phyloP scores from a whole-genome alignment of 202 grass and related monocot genomes.

The Schoenoplectus triqueter region DNA sequence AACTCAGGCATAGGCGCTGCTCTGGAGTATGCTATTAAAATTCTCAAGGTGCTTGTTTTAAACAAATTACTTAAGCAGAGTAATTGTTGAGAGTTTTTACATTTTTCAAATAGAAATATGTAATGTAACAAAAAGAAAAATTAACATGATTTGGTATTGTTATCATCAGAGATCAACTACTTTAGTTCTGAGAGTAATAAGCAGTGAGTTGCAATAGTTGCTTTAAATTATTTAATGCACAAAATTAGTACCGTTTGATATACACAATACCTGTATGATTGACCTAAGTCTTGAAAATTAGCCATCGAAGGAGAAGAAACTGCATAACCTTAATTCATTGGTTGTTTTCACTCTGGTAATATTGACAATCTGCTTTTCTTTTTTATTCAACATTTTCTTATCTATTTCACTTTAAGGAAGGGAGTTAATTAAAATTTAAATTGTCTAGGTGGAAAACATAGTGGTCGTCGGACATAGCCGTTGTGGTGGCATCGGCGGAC shows the following conservation, averaged over 20 bases:
- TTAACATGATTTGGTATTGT: no score
- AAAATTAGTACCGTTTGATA: background rate
- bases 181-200: no score
- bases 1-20: slow-evolving; percentile 67
- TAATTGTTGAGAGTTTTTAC: background rate
- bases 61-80: background rate
- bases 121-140: no score
- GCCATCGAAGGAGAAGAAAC: background rate
- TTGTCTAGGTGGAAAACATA: slow-evolving; percentile 70
- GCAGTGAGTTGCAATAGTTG: background rate
- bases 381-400: background rate
- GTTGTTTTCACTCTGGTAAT: background rate
- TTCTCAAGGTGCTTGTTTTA: slow-evolving; percentile 40
- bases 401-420: background rate
- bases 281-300: background rate
- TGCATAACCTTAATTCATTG: background rate
- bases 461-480: slow-evolving; percentile 78
- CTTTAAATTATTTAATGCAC: background rate
- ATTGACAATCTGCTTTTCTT: background rate
- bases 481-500: slow-evolving; percentile 70
- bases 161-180: no score
- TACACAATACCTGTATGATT: background rate
- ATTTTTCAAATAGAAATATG: background rate
- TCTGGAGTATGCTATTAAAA: slow-evolving; percentile 78
- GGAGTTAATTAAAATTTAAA: background rate